phyloP scores from a whole-genome alignment of 208 protist species.

The Crithidia fasciculata region DNA sequence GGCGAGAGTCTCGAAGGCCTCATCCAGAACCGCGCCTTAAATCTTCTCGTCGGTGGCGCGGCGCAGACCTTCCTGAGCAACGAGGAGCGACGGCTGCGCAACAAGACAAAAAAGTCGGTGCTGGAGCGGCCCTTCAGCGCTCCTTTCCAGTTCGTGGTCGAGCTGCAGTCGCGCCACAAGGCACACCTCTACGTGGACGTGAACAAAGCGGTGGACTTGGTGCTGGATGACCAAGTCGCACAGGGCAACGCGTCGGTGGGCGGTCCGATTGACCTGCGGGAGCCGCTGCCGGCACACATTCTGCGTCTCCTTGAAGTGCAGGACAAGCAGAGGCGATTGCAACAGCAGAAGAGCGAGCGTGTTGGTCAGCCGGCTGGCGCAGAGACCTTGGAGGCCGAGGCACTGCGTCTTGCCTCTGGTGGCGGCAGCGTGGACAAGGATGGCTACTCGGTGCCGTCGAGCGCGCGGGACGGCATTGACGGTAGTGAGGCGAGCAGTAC shows the following conservation, averaged over 20 bases:
- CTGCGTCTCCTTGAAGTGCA: slow-evolving; percentile 30
- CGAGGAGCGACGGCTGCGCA: slow-evolving; percentile 75
- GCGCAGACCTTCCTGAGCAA: slow-evolving; percentile 91
- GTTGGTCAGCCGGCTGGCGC: not conserved
- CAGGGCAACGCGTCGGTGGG: slow-evolving; percentile 51
- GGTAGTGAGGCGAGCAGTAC: not conserved
- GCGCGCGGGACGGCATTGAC: not conserved
- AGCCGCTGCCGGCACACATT: slow-evolving; percentile 44
- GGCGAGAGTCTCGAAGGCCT: slow-evolving; percentile 78
- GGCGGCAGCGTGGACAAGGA: slow-evolving; percentile 22
- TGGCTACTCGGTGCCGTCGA: slow-evolving; percentile 17
- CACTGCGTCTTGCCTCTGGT: not conserved
- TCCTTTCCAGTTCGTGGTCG: slow-evolving; percentile 84
- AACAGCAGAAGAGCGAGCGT: not conserved
- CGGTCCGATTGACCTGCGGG: slow-evolving; percentile 37
- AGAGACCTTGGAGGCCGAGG: slow-evolving; percentile 1
- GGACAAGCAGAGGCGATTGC: slow-evolving; percentile 13
- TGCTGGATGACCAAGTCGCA: slow-evolving; percentile 80
- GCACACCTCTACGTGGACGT: slow-evolving; percentile 84
- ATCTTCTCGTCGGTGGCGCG: slow-evolving; percentile 88
- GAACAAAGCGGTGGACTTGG: slow-evolving; percentile 81
- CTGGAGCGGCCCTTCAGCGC: slow-evolving; percentile 78
- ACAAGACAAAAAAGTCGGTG: slow-evolving; percentile 87
- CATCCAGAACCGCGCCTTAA: slow-evolving; percentile 88
- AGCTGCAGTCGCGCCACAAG: slow-evolving; percentile 60